These are phyloP conservation scores for Ulota crispa DNA, from an alignment of 225 moss, liverwort and hornwort species.

Conservation along the genomic window DNA sequence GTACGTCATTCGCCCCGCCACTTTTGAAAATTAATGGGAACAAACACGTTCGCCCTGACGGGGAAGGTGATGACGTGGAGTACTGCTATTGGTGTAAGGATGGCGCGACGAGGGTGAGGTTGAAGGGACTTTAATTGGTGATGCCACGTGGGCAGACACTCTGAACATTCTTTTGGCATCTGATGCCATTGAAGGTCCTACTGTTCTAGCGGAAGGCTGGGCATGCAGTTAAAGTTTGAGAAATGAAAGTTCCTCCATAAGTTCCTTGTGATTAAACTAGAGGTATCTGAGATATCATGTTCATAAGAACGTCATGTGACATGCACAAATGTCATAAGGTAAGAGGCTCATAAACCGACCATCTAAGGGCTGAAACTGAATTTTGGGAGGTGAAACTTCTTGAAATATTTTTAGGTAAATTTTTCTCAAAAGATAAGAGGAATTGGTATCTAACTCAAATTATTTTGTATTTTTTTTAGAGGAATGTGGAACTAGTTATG, in stretches of 20 bases:
- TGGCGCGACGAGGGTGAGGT: rapidly evolving
- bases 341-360: too few relatives aligned
- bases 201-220: not conserved
- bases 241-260: not conserved
- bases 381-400: too few relatives aligned
- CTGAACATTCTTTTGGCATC: not conserved
- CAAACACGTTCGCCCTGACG: rapidly evolving
- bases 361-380: too few relatives aligned
- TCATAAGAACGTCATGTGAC: too few relatives aligned
- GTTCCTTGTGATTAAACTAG: not conserved
- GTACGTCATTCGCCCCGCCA: not conserved
- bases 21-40: not conserved
- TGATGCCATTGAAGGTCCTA: not conserved
- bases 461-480: too few relatives aligned
- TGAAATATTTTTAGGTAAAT: too few relatives aligned
- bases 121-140: rapidly evolving
- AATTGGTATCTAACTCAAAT: too few relatives aligned
- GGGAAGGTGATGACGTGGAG: not conserved
- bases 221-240: not conserved
- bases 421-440: too few relatives aligned
- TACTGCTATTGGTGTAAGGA: not conserved
- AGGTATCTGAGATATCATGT: too few relatives aligned
- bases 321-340: too few relatives aligned
- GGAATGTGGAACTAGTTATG: too few relatives aligned
- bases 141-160: not conserved